phyloP scores from a whole-genome alignment of 2,329 filamentous ascomycete species.

The Neonectria magnoliae region DNA sequence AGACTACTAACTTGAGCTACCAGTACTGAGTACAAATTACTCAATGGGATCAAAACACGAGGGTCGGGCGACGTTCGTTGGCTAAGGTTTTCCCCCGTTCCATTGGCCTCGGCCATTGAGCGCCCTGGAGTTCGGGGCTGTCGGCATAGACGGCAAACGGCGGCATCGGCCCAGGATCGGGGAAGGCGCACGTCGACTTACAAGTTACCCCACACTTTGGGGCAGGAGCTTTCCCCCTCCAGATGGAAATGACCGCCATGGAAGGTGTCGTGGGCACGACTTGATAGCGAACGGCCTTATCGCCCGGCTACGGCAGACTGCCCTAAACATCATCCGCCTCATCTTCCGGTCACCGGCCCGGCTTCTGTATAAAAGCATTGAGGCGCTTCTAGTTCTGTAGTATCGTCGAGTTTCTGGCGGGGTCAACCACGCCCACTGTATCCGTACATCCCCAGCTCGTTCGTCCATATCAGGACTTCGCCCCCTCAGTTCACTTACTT shows the following conservation, averaged over 20 bases:
- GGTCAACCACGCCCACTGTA: neutral
- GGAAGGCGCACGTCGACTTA: constrained; percentile 11
- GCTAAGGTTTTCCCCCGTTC: constrained; percentile 18
- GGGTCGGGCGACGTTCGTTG: neutral
- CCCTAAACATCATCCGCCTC: neutral
- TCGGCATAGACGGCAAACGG: constrained; percentile 40
- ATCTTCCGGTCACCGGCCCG: constrained; percentile 22
- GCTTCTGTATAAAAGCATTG: constrained; percentile 21
- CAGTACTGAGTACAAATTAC: neutral
- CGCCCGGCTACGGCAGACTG: neutral
- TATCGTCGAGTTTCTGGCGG: neutral
- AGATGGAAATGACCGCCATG: neutral
- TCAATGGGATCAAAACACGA: neutral
- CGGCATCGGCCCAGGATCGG: constrained; percentile 36
- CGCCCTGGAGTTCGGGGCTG: constrained; percentile 18
- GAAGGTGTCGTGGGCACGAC: neutral
- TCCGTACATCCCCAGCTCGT: neutral
- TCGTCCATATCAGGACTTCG: neutral
- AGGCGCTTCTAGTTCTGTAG: neutral
- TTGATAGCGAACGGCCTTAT: constrained; percentile 9
- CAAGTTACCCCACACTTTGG: constrained; percentile 28
- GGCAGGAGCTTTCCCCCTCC: neutral
- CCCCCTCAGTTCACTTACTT: neutral
- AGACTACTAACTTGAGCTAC: neutral
- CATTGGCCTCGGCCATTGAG: constrained; percentile 14